Conservation (phyloP, 2,329 filamentous ascomycete genomes). For the Sphaerulina vaccinii region DNA sequence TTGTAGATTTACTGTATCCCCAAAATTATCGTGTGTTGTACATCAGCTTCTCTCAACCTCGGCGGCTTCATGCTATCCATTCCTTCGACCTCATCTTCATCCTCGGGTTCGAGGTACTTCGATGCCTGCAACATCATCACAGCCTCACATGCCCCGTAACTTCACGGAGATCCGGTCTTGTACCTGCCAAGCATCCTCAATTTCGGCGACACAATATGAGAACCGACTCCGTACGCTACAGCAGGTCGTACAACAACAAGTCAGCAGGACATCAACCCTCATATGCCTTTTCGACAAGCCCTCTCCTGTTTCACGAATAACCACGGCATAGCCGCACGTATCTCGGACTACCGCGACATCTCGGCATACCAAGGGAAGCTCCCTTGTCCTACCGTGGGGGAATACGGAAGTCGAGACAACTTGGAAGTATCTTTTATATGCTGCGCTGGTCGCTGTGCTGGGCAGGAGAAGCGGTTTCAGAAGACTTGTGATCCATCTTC, state of each 20-base stretch:
- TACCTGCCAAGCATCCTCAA: conserved; percentile 8
- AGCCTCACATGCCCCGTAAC: conserved; percentile 7
- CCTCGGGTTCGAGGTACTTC: neutral
- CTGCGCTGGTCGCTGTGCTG: conserved; percentile 2
- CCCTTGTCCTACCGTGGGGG: no score
- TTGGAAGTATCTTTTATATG: neutral
- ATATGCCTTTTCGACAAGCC: neutral
- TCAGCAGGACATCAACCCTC: neutral
- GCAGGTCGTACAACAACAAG: neutral
- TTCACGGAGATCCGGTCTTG: conserved; percentile 7
- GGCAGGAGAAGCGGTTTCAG: conserved; percentile 9
- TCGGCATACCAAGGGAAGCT: conserved; percentile 10
- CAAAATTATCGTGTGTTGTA: conserved; percentile 2
- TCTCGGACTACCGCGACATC: neutral
- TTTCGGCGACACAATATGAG: no score
- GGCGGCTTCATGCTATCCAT: no score
- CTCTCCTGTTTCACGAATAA: neutral
- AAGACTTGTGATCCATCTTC: no score
- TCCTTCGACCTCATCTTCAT: no score
- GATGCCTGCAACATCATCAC: neutral
- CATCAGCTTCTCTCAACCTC: neutral
- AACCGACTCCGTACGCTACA: no score
- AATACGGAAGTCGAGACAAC: no score
- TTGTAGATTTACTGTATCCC: conserved; percentile 25
- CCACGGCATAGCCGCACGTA: conserved; percentile 8